These are phyloP conservation scores for Eruca vesicaria DNA, from an alignment of 441 rosid species.

Conservation along the genomic window DNA sequence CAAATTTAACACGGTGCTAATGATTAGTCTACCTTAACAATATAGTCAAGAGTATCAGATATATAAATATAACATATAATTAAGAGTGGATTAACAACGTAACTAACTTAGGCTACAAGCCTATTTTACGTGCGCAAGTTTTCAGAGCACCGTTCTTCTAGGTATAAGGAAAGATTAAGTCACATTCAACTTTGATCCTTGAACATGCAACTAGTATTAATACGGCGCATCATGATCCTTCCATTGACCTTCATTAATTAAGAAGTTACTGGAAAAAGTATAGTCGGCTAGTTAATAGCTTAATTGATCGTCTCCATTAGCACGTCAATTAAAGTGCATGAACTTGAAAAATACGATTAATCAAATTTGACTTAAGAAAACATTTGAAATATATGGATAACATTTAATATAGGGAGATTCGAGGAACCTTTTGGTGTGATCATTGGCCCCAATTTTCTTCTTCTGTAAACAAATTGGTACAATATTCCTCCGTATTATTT, in stretches of 20 bases:
- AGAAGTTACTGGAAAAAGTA: not conserved
- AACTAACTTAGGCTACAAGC: conserved; percentile 10
- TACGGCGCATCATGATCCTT: conserved; percentile 13
- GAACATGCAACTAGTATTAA: conserved; percentile 22
- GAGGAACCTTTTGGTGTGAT: conserved; percentile 31
- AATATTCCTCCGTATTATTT: conserved; percentile 16
- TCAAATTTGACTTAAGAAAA: conserved; percentile 18
- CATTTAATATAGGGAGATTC: not conserved
- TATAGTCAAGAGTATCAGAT: not conserved
- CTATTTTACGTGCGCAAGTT: not conserved
- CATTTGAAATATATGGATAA: conserved; percentile 15
- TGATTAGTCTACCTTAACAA: not conserved
- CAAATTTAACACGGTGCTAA: not conserved
- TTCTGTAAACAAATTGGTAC: not conserved
- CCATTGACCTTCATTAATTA: conserved; percentile 12
- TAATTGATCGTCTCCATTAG: not conserved
- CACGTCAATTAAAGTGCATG: conserved; percentile 25
- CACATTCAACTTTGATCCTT: conserved; percentile 19
- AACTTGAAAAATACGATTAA: conserved; percentile 23
- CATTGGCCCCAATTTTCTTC: conserved; percentile 1
- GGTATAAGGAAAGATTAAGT: conserved; percentile 7
- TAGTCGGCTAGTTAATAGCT: not conserved
- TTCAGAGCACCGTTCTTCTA: not conserved
- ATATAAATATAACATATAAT: too few species aligned
- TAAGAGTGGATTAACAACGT: not conserved